Conservation (phyloP, 176 grass and related monocot genomes). For the Cenchrus fungigraminus region DNA sequence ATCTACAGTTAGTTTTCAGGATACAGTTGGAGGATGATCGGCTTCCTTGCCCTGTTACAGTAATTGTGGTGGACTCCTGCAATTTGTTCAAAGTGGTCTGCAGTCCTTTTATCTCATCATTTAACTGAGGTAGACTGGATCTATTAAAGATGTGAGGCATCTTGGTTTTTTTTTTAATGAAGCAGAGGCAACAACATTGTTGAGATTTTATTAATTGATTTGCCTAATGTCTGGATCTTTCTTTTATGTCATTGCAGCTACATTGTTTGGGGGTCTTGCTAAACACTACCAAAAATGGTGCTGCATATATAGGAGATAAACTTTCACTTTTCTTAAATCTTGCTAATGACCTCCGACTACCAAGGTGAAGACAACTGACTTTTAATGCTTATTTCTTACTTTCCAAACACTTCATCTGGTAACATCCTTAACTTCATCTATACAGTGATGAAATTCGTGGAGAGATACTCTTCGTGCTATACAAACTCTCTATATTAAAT, state of each 20-base stretch:
- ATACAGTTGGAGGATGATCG: conserved; percentile 2
- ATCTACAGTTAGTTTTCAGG: conserved; percentile 35
- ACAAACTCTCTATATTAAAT: conserved; percentile 74
- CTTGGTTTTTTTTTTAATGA: conserved; percentile 22
- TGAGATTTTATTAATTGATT: conserved; percentile 33
- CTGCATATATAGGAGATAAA: conserved; percentile 69
- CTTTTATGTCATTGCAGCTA: conserved; percentile 55
- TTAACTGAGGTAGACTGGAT: conserved; percentile 21
- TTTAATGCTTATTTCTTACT: conserved; percentile 28
- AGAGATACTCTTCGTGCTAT: conserved; percentile 88
- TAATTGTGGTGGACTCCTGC: conserved; percentile 13
- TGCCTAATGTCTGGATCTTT: conserved; percentile 40
- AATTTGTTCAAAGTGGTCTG: conserved; percentile 30
- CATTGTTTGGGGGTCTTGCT: conserved; percentile 84
- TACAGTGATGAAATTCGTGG: conserved; percentile 85
- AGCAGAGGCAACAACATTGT: conserved; percentile 10
- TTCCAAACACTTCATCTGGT: not conserved
- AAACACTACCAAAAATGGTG: conserved; percentile 60
- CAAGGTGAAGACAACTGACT: conserved; percentile 64
- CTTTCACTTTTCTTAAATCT: conserved; percentile 76
- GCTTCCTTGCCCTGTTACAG: conserved; percentile 33
- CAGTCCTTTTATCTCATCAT: conserved; percentile 22
- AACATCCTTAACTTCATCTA: conserved; percentile 48
- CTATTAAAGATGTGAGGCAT: conserved; percentile 28
- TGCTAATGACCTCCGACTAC: conserved; percentile 68